Evolutionary conservation across 1,284 basidiomycete genomes (phyloP), one percentile per base, ranked within the genome.

Genomic region (Cutaneotrichosporon sp.): DNA sequence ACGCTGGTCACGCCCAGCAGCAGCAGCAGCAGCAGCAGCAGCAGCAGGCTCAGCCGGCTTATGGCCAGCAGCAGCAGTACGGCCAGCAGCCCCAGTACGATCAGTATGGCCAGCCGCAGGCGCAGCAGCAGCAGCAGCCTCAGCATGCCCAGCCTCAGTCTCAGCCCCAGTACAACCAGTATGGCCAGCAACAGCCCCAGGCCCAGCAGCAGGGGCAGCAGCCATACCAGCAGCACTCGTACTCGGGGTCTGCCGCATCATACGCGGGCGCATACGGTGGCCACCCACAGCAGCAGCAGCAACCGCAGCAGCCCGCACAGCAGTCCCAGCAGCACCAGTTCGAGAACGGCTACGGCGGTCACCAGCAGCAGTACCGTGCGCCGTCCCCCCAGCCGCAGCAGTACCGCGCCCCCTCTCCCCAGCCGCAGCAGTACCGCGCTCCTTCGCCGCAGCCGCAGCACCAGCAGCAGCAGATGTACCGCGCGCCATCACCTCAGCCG

Each of bases 201-300:
- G 64, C 58, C 24, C 62, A 38, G 24, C 52, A 49, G n/a, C n/a
- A n/a, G n/a, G n/a, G n/a, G n/a, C n/a, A n/a, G 49, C 52, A 33
- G 22, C 27, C 16, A 25, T 31, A 60, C 9, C 27, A 46, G 54
- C 59, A 52, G 47, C 31, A 59, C 22, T 45, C 47, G 51, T 47
- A 42, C 31, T 25, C 45, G 10, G 20, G 49, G n/a, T 42, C 50
- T 31, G 5, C 49, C 22, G 38, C 25, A 9, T 29, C 29, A 9
- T 29, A 20, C 31, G 31, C 34, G 7, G 3, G 38, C n/a, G 18
- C 43, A 6, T 24, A 45, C 31, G 18, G 18, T 24, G 89, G 89
- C 1, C 81, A 83, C 42, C 76, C 80, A 38, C 69, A 74, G 33
- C 70, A 73, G 36, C 71, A 72, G 55, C 68, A 68, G 49, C 72